phyloP scores from a whole-genome alignment of 805 yeast genomes.

The Candida xiaguanensis region DNA sequence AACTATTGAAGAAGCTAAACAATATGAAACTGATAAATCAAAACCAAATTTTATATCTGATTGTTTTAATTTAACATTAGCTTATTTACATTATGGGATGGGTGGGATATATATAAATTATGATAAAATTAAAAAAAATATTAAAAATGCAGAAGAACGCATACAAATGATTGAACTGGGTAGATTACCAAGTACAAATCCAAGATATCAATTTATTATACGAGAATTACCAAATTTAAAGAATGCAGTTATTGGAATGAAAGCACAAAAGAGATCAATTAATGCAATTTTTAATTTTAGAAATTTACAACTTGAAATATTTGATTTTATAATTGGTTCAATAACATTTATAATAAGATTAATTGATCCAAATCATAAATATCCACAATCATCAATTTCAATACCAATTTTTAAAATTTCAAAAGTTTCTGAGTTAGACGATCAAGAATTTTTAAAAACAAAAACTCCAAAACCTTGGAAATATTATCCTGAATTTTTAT shows the following conservation, averaged over 20 bases:
- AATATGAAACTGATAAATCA: slow-evolving; percentile 42
- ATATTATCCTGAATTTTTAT: slow-evolving; percentile 77
- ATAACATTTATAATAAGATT: slow-evolving; percentile 66
- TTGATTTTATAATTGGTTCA: slow-evolving; percentile 76
- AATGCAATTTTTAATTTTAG: slow-evolving; percentile 60
- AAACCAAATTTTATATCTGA: slow-evolving; percentile 82
- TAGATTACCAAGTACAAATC: slow-evolving; percentile 23
- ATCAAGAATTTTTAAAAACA: slow-evolving; percentile 63
- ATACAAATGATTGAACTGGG: slow-evolving; percentile 42
- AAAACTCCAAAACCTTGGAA: slow-evolving; percentile 74
- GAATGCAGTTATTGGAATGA: slow-evolving; percentile 28
- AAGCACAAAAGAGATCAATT: slow-evolving; percentile 53
- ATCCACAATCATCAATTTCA: slow-evolving; percentile 48
- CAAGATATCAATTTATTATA: slow-evolving; percentile 18
- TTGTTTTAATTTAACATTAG: slow-evolving; percentile 74
- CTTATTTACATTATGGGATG: slow-evolving; percentile 83
- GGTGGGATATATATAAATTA: slow-evolving; percentile 68
- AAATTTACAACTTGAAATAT: slow-evolving; percentile 58
- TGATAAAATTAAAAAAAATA: slow-evolving; percentile 48
- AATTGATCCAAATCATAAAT: slow-evolving; percentile 67
- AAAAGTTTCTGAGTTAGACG: slow-evolving; percentile 67
- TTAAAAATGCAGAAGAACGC: slow-evolving; percentile 48
- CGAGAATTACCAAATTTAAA: slow-evolving; percentile 48
- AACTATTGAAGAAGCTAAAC: slow-evolving; percentile 65
- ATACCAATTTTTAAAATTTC: slow-evolving; percentile 56